phyloP scores from a whole-genome alignment of 768 basidiomycete species.

The Suillus alpinus region DNA sequence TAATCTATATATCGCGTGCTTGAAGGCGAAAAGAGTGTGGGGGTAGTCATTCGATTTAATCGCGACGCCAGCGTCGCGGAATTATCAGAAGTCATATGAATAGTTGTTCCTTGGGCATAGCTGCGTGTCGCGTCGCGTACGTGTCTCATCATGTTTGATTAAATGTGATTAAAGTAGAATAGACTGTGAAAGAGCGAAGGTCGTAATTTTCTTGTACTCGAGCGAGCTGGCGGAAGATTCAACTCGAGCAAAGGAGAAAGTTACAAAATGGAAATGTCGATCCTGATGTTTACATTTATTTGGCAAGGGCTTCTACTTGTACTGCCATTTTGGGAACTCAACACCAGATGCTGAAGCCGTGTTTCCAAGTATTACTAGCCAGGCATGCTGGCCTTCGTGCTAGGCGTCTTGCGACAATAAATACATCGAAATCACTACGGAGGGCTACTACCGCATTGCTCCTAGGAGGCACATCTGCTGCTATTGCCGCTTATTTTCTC shows the following conservation, averaged over 20 bases:
- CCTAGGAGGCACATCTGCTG: constrained; percentile 37
- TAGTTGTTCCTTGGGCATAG: constrained; percentile 11
- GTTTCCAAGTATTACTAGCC: not conserved
- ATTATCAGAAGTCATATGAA: constrained; percentile 10
- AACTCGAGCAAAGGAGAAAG: not conserved
- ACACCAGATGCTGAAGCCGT: constrained; percentile 6
- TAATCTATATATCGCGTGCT: constrained; percentile 8
- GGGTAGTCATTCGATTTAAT: constrained; percentile 12
- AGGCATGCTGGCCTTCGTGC: not conserved
- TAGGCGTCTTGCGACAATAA: not conserved
- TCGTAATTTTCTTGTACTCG: constrained; percentile 4
- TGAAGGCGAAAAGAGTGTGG: constrained; percentile 30
- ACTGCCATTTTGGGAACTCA: constrained; percentile 12
- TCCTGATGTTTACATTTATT: constrained; percentile 24
- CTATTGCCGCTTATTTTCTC: constrained; percentile 49
- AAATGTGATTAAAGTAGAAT: constrained; percentile 11
- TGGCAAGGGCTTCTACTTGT: constrained; percentile 12
- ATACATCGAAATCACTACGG: not conserved
- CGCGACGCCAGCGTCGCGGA: constrained; percentile 33
- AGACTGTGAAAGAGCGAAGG: constrained; percentile 3
- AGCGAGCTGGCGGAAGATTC: constrained; percentile 7
- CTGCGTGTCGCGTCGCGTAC: constrained; percentile 21
- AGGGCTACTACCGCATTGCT: constrained; percentile 1
- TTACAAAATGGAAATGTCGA: not conserved
- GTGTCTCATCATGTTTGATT: constrained; percentile 20